Evolutionary conservation across 164 flowering plant genomes (phyloP).

Genomic region (Chloranthus sessilifolius): DNA sequence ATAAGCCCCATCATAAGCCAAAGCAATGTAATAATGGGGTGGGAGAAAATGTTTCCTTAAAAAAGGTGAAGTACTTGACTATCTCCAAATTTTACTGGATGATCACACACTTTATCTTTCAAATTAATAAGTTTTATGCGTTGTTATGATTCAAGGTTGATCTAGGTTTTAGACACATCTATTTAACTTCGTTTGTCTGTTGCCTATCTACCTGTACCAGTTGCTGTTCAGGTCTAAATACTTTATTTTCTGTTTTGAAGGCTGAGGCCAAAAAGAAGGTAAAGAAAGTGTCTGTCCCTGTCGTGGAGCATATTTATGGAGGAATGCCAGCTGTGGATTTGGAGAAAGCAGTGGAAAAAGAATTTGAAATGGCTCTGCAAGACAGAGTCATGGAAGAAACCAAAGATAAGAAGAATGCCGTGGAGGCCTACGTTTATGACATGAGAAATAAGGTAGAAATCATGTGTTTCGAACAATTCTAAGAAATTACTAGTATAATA

Average conservation of each 20-base stretch:
- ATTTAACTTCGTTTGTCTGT: too few species aligned
- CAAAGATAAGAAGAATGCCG: slow-evolving; percentile 91
- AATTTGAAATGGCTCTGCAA: slow-evolving; percentile 96
- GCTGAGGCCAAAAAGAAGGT: slow-evolving; percentile 79
- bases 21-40: too few species aligned
- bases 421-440: slow-evolving; percentile 94
- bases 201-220: neutral
- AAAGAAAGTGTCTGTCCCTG: slow-evolving; percentile 66
- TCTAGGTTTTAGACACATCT: too few species aligned
- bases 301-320: slow-evolving; percentile 75
- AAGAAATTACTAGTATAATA: too few species aligned
- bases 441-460: slow-evolving; percentile 81
- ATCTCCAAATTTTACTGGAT: too few species aligned
- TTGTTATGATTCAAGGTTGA: too few species aligned
- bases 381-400: slow-evolving; percentile 98
- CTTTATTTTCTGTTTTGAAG: slow-evolving; percentile 24
- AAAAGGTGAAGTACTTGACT: too few species aligned
- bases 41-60: too few species aligned
- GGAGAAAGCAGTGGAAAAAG: slow-evolving; percentile 87
- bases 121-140: too few species aligned
- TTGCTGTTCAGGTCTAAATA: neutral
- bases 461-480: neutral
- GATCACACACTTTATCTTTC: too few species aligned
- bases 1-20: too few species aligned
- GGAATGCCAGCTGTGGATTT: slow-evolving; percentile 57